These are phyloP conservation scores for Encephalitozoon romaleae DNA, from an alignment of 371 early-diverging fungal genomes.

Conservation along the genomic window DNA sequence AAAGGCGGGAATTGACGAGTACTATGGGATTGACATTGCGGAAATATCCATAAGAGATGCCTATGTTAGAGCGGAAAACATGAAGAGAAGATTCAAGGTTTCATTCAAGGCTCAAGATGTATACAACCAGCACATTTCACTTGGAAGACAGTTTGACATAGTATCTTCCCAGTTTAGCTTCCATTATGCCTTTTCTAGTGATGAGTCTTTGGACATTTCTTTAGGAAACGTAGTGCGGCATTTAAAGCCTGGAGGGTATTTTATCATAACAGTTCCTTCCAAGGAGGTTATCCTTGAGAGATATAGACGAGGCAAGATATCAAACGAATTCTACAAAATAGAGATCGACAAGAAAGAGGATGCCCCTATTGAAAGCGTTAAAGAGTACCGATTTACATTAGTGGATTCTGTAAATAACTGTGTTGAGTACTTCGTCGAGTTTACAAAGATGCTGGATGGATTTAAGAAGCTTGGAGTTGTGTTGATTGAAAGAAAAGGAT, in stretches of 20 bases:
- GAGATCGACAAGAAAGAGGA: neutral
- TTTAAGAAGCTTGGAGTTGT: slow-evolving; percentile 26
- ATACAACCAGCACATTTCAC: slow-evolving; percentile 60
- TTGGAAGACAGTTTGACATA: slow-evolving; percentile 66
- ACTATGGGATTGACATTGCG: slow-evolving; percentile 72
- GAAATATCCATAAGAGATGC: slow-evolving; percentile 79
- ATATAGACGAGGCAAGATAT: slow-evolving; percentile 49
- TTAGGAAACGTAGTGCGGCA: slow-evolving; percentile 70
- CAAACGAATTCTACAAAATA: slow-evolving; percentile 36
- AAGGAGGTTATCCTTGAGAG: slow-evolving; percentile 73
- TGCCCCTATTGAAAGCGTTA: slow-evolving; percentile 62
- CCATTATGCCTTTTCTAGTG: slow-evolving; percentile 86
- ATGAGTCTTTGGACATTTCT: slow-evolving; percentile 69
- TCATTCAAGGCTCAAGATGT: slow-evolving; percentile 72
- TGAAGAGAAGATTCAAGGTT: slow-evolving; percentile 60
- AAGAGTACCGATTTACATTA: slow-evolving; percentile 78
- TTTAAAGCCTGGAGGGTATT: slow-evolving; percentile 71
- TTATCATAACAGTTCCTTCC: slow-evolving; percentile 86
- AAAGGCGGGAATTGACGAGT: slow-evolving; percentile 60
- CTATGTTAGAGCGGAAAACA: slow-evolving; percentile 63
- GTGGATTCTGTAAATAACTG: slow-evolving; percentile 90
- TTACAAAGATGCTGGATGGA: slow-evolving; percentile 20
- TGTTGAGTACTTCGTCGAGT: slow-evolving; percentile 75
- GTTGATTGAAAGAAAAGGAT: slow-evolving; percentile 35
- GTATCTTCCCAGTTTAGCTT: slow-evolving; percentile 87